Evolutionary conservation across 768 basidiomycete species (phyloP).

Genomic region (Collybia nuda): DNA sequence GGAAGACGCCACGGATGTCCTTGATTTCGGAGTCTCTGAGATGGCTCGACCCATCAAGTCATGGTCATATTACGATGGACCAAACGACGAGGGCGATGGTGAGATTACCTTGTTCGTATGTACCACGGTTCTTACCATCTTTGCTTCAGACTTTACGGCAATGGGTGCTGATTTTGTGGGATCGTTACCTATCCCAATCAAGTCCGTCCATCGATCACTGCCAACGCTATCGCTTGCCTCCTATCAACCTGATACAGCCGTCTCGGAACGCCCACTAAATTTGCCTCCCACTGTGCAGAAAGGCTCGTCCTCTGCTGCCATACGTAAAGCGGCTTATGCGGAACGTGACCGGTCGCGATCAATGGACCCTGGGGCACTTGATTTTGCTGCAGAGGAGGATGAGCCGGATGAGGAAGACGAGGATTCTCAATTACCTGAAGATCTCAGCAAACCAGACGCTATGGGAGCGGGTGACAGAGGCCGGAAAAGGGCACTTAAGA

Average conservation of each 20-base stretch:
- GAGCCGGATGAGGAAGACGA: slow-evolving; percentile 12
- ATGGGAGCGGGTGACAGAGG: slow-evolving; percentile 42
- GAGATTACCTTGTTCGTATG: neutral
- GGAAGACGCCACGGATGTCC: slow-evolving; percentile 27
- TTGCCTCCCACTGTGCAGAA: slow-evolving; percentile 27
- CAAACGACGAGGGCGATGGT: slow-evolving; percentile 9
- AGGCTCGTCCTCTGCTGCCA: slow-evolving; percentile 41
- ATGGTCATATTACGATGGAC: slow-evolving; percentile 4
- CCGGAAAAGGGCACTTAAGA: slow-evolving; percentile 61
- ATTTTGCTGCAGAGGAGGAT: slow-evolving; percentile 50
- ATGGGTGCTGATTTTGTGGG: slow-evolving; percentile 18
- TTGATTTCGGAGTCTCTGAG: neutral
- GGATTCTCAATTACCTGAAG: slow-evolving; percentile 17
- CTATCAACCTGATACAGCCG: slow-evolving; percentile 51
- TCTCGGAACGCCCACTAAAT: slow-evolving; percentile 31
- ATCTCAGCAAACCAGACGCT: slow-evolving; percentile 17
- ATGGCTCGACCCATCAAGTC: neutral
- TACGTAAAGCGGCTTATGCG: slow-evolving; percentile 64
- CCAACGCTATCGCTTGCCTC: slow-evolving; percentile 52
- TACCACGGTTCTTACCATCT: neutral
- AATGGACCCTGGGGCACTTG: slow-evolving; percentile 70
- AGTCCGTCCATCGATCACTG: slow-evolving; percentile 24
- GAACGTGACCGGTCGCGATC: slow-evolving; percentile 64
- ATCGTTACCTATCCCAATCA: slow-evolving; percentile 69
- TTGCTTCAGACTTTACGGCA: neutral